Conservation (phyloP, 176 grass and related monocot genomes). For the Chloris gayana region DNA sequence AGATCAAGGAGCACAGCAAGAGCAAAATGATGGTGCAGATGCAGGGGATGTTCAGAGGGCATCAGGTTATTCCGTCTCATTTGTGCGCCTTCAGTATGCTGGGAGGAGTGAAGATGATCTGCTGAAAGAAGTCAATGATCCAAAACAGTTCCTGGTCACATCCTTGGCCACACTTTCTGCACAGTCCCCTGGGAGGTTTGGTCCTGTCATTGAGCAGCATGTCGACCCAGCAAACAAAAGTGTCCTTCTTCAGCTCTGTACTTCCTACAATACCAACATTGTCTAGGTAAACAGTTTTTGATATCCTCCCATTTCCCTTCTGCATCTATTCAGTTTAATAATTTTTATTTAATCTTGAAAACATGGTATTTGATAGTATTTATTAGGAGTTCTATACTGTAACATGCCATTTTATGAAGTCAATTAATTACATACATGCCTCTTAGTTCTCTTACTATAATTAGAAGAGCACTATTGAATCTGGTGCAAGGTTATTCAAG, state of each 20-base stretch:
- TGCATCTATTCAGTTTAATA: neutral
- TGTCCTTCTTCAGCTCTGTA: conserved; percentile 77
- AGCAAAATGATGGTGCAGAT: conserved; percentile 64
- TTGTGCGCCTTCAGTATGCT: conserved; percentile 86
- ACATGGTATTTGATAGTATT: neutral
- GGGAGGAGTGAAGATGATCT: conserved; percentile 92
- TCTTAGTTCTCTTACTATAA: neutral
- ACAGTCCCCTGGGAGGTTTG: conserved; percentile 78
- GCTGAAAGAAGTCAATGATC: conserved; percentile 87
- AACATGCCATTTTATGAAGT: neutral
- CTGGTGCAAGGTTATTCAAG: too few species aligned
- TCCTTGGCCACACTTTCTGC: conserved; percentile 71
- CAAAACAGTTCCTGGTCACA: conserved; percentile 81
- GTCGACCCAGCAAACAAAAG: conserved; percentile 78
- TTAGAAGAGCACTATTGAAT: neutral
- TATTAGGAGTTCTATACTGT: neutral
- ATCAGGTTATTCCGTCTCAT: conserved; percentile 77
- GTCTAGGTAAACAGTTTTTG: conserved; percentile 71
- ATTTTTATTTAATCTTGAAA: neutral
- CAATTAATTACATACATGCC: neutral
- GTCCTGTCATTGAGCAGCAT: conserved; percentile 71
- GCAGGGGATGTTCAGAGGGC: conserved; percentile 62
- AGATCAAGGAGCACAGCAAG: conserved; percentile 61
- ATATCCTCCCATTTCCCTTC: conserved; percentile 11
- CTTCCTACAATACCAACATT: conserved; percentile 74